Evolutionary conservation across 176 grass and related monocot species (phyloP).

Genomic region (sorghum (Sorghum bicolor)): Sorghum_bicolor_NCBIv3 NC_012872.2:58128001-58128500

Average conservation of each 20-base stretch:
- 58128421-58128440: conserved; percentile 89
- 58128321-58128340: neutral
- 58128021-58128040: neutral
- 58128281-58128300: neutral
- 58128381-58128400: conserved; percentile 84
- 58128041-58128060: neutral
- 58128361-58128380: conserved; percentile 96
- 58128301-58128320: neutral
- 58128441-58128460: conserved; percentile 73
- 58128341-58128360: conserved; percentile 38
- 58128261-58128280: neutral
- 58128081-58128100: conserved; percentile 6
- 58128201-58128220: conserved; percentile 68
- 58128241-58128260: conserved; percentile 42
- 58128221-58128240: conserved; percentile 99
- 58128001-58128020: neutral
- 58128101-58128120: conserved; percentile 40
- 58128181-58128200: conserved; percentile 34
- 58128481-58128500: neutral
- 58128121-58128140: conserved; percentile 63
- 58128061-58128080: neutral
- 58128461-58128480: neutral
- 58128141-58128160: conserved; percentile 94
- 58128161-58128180: conserved; percentile 60
- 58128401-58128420: conserved; percentile 81